These are phyloP conservation scores for Hanseniaspora sp. DNA, from an alignment of 1,139 yeast genomes.

Conservation along the genomic window DNA sequence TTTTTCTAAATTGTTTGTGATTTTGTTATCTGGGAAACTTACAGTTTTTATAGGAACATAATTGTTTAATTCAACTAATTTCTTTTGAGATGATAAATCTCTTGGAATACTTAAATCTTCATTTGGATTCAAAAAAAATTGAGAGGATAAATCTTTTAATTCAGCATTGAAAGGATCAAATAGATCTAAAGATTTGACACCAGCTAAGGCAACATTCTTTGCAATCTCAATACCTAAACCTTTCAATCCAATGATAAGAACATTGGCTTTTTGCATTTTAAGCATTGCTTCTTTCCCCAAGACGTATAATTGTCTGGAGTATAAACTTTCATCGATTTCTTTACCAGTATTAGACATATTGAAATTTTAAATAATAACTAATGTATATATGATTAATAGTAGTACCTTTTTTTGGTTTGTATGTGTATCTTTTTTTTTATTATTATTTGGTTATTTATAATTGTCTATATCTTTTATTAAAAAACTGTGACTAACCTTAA, in stretches of 20 bases:
- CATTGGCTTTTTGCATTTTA: conserved; percentile 87
- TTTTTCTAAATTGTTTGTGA: conserved; percentile 33
- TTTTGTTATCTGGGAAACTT: background rate
- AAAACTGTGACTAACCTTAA: background rate
- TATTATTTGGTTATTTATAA: too few relatives aligned
- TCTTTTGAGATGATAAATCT: conserved; percentile 55
- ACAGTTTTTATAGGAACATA: conserved; percentile 79
- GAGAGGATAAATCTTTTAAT: conserved; percentile 70
- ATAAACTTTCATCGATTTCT: conserved; percentile 80
- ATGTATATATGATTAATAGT: background rate
- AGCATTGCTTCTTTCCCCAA: conserved; percentile 96
- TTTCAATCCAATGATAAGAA: conserved; percentile 71
- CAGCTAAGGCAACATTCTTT: conserved; percentile 90
- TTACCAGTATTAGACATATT: conserved; percentile 16
- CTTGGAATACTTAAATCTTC: conserved; percentile 66
- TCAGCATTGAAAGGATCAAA: conserved; percentile 68
- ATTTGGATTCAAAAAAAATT: conserved; percentile 59
- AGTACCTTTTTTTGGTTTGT: background rate
- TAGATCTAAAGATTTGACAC: conserved; percentile 83
- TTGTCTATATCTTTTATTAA: too few relatives aligned
- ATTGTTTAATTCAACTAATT: conserved; percentile 69
- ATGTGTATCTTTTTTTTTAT: background rate
- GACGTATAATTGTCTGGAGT: conserved; percentile 91
- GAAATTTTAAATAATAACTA: background rate
- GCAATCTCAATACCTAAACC: conserved; percentile 95